phyloP scores from a whole-genome alignment of 2,329 filamentous ascomycete genomes.

The Dactylellina parvicollis region DNA sequence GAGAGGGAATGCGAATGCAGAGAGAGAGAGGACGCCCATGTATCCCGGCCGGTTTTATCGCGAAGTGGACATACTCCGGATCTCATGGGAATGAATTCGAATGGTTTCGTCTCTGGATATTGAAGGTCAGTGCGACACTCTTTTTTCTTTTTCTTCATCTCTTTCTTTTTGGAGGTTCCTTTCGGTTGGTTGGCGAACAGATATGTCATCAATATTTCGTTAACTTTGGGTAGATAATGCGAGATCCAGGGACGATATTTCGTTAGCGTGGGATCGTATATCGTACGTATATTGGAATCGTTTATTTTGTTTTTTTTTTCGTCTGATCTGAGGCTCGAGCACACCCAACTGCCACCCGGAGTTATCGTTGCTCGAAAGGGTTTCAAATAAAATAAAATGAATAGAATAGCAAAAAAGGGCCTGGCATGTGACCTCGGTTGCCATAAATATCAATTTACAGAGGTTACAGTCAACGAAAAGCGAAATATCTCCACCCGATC shows the following conservation, averaged over 20 bases:
- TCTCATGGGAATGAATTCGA: too few relatives aligned
- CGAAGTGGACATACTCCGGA: too few relatives aligned
- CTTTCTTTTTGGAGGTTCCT: too few relatives aligned
- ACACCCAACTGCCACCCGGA: not conserved
- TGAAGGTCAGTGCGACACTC: too few relatives aligned
- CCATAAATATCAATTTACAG: too few relatives aligned
- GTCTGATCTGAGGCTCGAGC: constrained; percentile 49
- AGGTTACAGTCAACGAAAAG: too few relatives aligned
- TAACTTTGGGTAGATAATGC: constrained; percentile 22
- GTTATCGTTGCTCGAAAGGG: not conserved
- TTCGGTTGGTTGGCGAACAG: too few relatives aligned
- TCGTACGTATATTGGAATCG: not conserved
- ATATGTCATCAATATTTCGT: not conserved
- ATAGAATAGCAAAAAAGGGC: too few relatives aligned
- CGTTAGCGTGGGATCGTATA: not conserved
- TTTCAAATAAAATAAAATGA: constrained; percentile 20
- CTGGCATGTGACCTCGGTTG: too few relatives aligned
- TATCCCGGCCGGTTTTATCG: not conserved
- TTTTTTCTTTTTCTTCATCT: too few relatives aligned
- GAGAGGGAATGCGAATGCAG: constrained; percentile 1
- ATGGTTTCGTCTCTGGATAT: too few relatives aligned
- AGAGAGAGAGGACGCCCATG: constrained; percentile 7
- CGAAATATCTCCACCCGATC: too few relatives aligned
- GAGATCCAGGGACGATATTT: not conserved
- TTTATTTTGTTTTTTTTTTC: constrained; percentile 7